A percentile compares a stretch with the other conserved stretches of the same genome.
Conservation (phyloP, 2,329 filamentous ascomycete genomes). For the Fusarium sp. region DNA sequence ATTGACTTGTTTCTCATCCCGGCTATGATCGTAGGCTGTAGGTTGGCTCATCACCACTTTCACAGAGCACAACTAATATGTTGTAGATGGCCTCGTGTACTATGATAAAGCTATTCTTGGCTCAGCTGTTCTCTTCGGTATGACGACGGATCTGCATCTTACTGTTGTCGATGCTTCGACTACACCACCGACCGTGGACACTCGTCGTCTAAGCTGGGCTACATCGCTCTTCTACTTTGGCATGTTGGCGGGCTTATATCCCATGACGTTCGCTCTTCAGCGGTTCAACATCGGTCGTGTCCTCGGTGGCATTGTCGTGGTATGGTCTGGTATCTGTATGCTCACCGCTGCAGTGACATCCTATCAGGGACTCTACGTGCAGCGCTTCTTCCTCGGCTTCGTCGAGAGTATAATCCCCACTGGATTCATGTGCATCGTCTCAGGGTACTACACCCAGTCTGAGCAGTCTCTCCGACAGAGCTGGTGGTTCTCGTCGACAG, state of each 20-base stretch:
- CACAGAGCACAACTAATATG: background rate
- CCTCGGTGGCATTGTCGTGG: slow-evolving; percentile 71
- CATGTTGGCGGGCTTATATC: slow-evolving; percentile 80
- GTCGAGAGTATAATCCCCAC: slow-evolving; percentile 76
- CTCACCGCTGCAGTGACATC: slow-evolving; percentile 75
- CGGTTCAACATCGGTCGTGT: slow-evolving; percentile 74
- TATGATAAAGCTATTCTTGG: slow-evolving; percentile 77
- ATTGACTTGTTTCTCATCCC: slow-evolving; percentile 77
- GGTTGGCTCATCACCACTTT: slow-evolving; percentile 33
- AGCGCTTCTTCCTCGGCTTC: slow-evolving; percentile 75
- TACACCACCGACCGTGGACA: slow-evolving; percentile 70
- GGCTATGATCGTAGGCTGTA: slow-evolving; percentile 70
- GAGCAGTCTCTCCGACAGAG: slow-evolving; percentile 75
- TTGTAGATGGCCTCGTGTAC: slow-evolving; percentile 60
- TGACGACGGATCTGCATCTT: slow-evolving; percentile 77
- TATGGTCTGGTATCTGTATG: slow-evolving; percentile 78
- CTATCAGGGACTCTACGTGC: slow-evolving; percentile 73
- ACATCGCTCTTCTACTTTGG: slow-evolving; percentile 86
- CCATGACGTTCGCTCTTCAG: slow-evolving; percentile 78
- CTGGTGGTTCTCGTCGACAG: slow-evolving; percentile 74
- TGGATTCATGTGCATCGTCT: slow-evolving; percentile 74
- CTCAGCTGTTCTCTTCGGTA: slow-evolving; percentile 79
- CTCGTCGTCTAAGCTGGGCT: slow-evolving; percentile 79
- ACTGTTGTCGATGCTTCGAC: slow-evolving; percentile 61
- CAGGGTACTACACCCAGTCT: slow-evolving; percentile 72